phyloP scores from a whole-genome alignment of 495 filamentous ascomycete species.

The Aspergillus indologenus region DNA sequence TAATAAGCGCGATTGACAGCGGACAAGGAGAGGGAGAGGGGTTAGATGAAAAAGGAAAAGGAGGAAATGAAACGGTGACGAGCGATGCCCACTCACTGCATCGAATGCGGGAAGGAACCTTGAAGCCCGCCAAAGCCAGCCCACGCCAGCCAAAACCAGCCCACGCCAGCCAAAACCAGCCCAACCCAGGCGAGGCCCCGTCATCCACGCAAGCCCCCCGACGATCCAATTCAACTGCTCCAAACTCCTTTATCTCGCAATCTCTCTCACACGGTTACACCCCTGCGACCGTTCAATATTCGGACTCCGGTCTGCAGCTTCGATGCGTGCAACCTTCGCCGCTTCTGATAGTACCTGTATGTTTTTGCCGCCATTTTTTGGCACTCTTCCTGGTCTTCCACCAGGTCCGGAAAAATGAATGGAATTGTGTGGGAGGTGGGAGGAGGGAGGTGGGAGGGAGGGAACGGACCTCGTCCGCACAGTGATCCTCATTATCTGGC shows the following conservation, averaged over 20 bases:
- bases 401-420: background rate
- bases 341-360: background rate
- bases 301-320: background rate
- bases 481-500: slow-evolving; percentile 15
- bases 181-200: slow-evolving; percentile 22
- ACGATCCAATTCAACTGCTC: slow-evolving; percentile 18
- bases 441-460: background rate
- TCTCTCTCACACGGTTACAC: too few species aligned
- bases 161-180: slow-evolving; percentile 25
- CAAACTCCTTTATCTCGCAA: background rate
- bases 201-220: slow-evolving; percentile 29
- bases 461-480: slow-evolving; percentile 6
- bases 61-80: slow-evolving; percentile 8
- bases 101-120: slow-evolving; percentile 19
- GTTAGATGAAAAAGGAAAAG: slow-evolving; percentile 7
- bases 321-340: background rate
- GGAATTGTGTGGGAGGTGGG: too few species aligned
- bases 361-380: slow-evolving; percentile 1
- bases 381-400: background rate
- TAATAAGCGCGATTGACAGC: background rate
- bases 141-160: slow-evolving; percentile 15
- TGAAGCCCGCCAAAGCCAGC: too few species aligned
- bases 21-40: background rate
- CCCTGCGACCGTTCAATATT: background rate
- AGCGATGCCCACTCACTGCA: slow-evolving; percentile 5